Base-by-base conservation (phyloP, 2,329 filamentous ascomycete species). In the Monosporascus sp. region DNA sequence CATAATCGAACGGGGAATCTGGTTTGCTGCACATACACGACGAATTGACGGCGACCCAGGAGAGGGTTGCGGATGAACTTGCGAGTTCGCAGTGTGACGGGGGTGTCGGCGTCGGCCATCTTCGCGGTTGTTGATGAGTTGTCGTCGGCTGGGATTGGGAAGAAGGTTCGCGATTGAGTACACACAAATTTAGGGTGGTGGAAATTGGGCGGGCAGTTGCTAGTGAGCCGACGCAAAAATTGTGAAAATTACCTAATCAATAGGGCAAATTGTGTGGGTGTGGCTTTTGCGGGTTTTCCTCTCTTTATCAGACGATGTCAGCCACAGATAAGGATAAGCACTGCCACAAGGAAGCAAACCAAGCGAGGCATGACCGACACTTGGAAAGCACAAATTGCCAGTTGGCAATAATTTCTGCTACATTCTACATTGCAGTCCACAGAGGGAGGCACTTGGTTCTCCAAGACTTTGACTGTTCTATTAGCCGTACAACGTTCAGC, bases 1-100 rank as follows among this genome's bases (percentile, higher is more conserved):
- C 27, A 61, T 56, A 52, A 57, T 57, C 55, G 51, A 53, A 57
- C 61, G 56, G 47, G 38, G 56, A 49, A 50, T 49, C 48, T 47
- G 51, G 52, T 37, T 37, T 49, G 41, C 53, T 49, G 67, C 67
- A 87, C 89, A 86, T 91, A 97, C 93, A 97, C 90, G 81, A 97
- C 93, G 91, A 97, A 96, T 88, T 97, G 93, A 86, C 96, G 96
- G 78, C 93, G 90, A 77, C 88, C 91, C 76, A 99, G 88, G 74
- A 99, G 91, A 78, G 94, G 90, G 87, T 99, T 99, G 84, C 92
- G 91, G 82, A 97, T 95, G 90, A 99, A 99, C 85, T 97, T 97
- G 90, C 94, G 93, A 80, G 94, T 99, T 83, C 94, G 86, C 81
- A 92, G 81, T 72, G 88, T 91, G 75, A 91, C 87, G 74, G 87